These are phyloP conservation scores for Stagonosporopsis chrysanthemi DNA, from an alignment of 2,329 filamentous ascomycete genomes.

Conservation along the genomic window DNA sequence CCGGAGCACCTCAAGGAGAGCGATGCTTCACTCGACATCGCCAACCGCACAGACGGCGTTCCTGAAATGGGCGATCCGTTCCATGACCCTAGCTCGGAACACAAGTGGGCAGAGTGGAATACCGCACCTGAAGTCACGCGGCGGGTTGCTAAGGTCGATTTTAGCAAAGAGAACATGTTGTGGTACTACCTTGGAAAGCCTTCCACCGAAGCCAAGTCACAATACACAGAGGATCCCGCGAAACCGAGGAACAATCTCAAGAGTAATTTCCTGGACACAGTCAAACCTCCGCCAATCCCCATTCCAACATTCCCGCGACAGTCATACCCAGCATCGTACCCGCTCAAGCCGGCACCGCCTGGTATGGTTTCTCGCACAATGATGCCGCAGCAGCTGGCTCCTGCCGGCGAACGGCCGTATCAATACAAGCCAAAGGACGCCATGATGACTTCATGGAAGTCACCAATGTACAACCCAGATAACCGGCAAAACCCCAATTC, in stretches of 20 bases:
- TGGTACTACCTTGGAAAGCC: conserved; percentile 88
- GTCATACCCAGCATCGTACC: conserved; percentile 51
- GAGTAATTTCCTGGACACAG: conserved; percentile 75
- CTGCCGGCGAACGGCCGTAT: conserved; percentile 34
- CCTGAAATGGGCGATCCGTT: conserved; percentile 58
- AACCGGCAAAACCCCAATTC: conserved; percentile 48
- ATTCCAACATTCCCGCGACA: conserved; percentile 40
- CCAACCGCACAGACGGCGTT: conserved; percentile 59
- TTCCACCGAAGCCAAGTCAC: conserved; percentile 88
- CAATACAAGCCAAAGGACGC: conserved; percentile 45
- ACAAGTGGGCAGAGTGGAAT: conserved; percentile 74
- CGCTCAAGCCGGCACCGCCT: conserved; percentile 54
- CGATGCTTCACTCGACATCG: conserved; percentile 53
- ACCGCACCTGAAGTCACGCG: conserved; percentile 53
- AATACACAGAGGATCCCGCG: conserved; percentile 82
- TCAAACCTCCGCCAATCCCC: conserved; percentile 54
- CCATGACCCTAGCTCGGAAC: conserved; percentile 53
- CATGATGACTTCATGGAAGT: conserved; percentile 34
- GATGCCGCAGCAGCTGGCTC: conserved; percentile 34
- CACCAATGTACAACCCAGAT: conserved; percentile 44
- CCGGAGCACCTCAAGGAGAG: conserved; percentile 62
- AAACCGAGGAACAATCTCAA: conserved; percentile 69
- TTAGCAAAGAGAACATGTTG: conserved; percentile 75
- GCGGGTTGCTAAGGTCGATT: conserved; percentile 72
- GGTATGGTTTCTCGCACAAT: conserved; percentile 45